Base-by-base conservation (phyloP, 768 basidiomycete genomes). In the Pleurotus cornucopiae region DNA sequence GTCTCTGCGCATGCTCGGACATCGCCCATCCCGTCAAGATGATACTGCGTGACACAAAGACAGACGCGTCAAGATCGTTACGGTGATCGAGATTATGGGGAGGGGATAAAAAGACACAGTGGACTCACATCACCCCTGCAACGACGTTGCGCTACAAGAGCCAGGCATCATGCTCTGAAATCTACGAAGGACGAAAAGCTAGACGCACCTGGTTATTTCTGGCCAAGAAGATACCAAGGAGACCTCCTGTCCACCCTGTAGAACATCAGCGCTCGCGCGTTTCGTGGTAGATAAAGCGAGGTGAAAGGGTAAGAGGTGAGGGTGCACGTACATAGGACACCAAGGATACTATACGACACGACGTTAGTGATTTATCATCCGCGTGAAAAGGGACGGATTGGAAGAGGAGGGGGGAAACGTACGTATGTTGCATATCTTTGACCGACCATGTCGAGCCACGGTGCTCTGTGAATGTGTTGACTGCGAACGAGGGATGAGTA, bases 371-470 rank as follows among this genome's bases (percentile, higher is more conserved):
- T 34, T 7, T 34, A 34, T 34, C 30, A 11, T 7, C 30, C 30
- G 30, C 7, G 30, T 34, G 6, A 3, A 34, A 34, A 34, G 30
- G 30, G 30, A 34, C 30, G 30, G 11, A 34, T 34, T 34, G 30
- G 30, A 7, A 34, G 7, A 11, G 30, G 9, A 34, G 30, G 6
- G 9, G 30, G 9, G 9, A 34, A 59, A 76, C 88, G 60, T 65
- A 91, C 85, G 91, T 93, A 69, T 96, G 94, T 63, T 95, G 93
- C 90, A 94, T 89, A 68, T 96, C 94, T 68, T 96, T 94, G 53
- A 87, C 88, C 2, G 85, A 88, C 94, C 94, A 96, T 0, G 63
- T 67, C n/a, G 77, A 78, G 6, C 91, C 90, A 48, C 84, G 88
- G 66, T 97, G 94, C 64, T 94, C 91, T 0, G 94, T 95, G 66